Evolutionary conservation across 768 basidiomycete species (phyloP), one percentile per base, ranked within the genome.

Genomic region (Scleroderma citrinum): DNA sequence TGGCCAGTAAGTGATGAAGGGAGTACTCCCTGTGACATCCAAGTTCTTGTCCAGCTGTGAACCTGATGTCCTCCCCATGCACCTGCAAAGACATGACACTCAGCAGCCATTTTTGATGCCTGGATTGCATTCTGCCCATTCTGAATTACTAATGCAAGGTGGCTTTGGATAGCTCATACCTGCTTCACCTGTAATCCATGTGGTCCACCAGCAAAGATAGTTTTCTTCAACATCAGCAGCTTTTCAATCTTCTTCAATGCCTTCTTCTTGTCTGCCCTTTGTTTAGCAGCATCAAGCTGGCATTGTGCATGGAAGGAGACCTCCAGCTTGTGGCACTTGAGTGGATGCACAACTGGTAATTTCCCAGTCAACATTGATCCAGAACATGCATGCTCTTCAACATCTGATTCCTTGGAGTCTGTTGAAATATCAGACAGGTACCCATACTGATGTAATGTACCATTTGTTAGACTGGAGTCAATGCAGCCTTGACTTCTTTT

Each of bases 11-110:
- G 23, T 38, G 50, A 47, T 23, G 21, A 21, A 2, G 50, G 49
- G 23, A 51, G 37, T 20, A 26, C 34, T 12, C 35, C 10, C 17
- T 36, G 23, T 21, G 36, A 31, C 5, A 51, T 29, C 31, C 46
- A 69, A 2, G 17, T n/a, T 21, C 38, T 44, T 5, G 52, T 55
- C 69, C 68, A 69, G 35, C 47, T 46, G 11, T 59, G 34, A 35
- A 67, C 56, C 46, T 57, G 29, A 24, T 58, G 42, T 1, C 58
- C 56, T 21, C 66, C 67, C 65, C 65, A 69, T 17, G 57, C 58
- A 17, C 20, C 52, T 11, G 62, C 48, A 60, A 69, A 69, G 1
- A 66, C 65, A 23, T 65, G 58, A 24, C 49, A 54, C 48, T 69
- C 61, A 5, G 34, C 32, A 11, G 32, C 45, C 34, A 34, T 45